phyloP scores from a whole-genome alignment of 768 basidiomycete species.

The Mycena albidolilacea region DNA sequence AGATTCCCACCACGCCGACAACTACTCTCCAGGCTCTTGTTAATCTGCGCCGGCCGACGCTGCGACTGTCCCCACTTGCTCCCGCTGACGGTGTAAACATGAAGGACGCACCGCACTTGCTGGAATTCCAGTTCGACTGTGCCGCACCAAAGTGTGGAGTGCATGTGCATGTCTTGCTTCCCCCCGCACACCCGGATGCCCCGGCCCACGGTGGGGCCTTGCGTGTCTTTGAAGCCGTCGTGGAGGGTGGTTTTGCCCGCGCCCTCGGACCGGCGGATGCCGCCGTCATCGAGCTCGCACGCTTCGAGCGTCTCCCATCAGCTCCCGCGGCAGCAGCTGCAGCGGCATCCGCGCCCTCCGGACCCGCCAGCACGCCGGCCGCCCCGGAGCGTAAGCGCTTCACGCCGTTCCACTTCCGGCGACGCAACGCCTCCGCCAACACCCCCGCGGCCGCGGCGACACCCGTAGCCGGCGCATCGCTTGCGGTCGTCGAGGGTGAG shows the following conservation, averaged over 20 bases:
- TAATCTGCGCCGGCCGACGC: slow-evolving; percentile 92
- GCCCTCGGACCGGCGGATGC: slow-evolving; percentile 82
- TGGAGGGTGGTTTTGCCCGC: slow-evolving; percentile 89
- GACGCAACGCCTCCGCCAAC: slow-evolving; percentile 58
- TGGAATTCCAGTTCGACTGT: slow-evolving; percentile 95
- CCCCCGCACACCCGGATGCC: slow-evolving; percentile 74
- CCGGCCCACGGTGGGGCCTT: slow-evolving; percentile 55
- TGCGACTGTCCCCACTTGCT: slow-evolving; percentile 80
- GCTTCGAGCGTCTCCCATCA: slow-evolving; percentile 68
- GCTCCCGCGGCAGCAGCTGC: slow-evolving; percentile 42
- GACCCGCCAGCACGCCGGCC: slow-evolving; percentile 32
- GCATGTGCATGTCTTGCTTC: slow-evolving; percentile 81
- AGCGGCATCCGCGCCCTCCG: slow-evolving; percentile 30
- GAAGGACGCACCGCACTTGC: slow-evolving; percentile 69
- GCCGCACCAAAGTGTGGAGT: slow-evolving; percentile 90
- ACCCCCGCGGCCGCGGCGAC: slow-evolving; percentile 44
- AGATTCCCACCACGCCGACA: slow-evolving; percentile 70
- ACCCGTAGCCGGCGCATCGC: slow-evolving; percentile 69
- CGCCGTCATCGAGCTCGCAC: slow-evolving; percentile 83
- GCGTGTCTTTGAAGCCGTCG: slow-evolving; percentile 73
- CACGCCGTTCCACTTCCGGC: slow-evolving; percentile 78
- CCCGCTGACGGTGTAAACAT: slow-evolving; percentile 60
- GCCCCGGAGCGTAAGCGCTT: slow-evolving; percentile 68
- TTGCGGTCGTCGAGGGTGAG: slow-evolving; percentile 84
- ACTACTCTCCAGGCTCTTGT: slow-evolving; percentile 96